Conservation (phyloP, 345 rosid genomes). For the Fremontodendron californicum region DNA sequence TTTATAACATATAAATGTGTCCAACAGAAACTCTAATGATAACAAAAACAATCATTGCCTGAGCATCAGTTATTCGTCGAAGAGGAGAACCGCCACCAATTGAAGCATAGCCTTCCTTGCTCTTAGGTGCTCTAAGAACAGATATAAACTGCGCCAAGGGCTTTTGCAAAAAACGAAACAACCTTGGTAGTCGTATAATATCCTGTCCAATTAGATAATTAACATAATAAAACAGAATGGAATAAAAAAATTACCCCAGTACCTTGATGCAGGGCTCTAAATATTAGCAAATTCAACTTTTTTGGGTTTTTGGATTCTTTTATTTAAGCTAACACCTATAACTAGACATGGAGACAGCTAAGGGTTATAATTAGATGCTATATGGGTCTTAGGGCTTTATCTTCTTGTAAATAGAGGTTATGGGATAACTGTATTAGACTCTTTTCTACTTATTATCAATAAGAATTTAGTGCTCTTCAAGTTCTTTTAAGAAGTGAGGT, state of each 20-base stretch:
- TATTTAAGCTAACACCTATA: background rate
- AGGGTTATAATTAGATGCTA: background rate
- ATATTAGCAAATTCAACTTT: background rate
- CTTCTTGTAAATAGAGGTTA: background rate
- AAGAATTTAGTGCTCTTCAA: background rate
- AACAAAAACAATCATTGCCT: conserved; percentile 40
- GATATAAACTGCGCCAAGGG: conserved; percentile 96
- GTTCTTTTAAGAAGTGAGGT: background rate
- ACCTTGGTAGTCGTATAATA: conserved; percentile 81
- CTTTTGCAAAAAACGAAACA: conserved; percentile 87
- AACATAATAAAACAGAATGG: background rate
- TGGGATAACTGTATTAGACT: background rate
- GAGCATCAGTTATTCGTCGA: conserved; percentile 87
- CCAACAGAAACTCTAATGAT: conserved; percentile 1
- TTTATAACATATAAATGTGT: background rate
- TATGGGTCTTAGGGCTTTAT: background rate
- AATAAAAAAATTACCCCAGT: background rate
- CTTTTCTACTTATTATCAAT: background rate
- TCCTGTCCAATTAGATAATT: conserved; percentile 45
- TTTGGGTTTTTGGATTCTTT: background rate
- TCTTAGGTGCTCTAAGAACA: conserved; percentile 85
- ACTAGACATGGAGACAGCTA: background rate
- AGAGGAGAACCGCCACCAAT: conserved; percentile 99
- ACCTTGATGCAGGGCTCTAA: background rate
- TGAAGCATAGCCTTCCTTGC: conserved; percentile 98